phyloP scores from a whole-genome alignment of 345 rosid genomes.

The Mercurialis annua region DNA sequence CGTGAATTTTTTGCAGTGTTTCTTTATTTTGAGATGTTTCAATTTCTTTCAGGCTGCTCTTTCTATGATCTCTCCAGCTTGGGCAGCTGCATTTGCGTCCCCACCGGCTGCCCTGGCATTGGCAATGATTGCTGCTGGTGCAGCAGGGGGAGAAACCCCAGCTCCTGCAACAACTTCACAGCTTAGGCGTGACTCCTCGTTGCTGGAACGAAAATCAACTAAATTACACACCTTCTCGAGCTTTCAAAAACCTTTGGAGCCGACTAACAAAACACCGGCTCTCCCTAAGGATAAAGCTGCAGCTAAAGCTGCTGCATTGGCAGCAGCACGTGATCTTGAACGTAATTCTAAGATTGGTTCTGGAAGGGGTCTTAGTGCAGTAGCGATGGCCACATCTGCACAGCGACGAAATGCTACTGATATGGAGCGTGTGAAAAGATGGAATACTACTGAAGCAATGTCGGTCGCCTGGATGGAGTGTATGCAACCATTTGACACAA shows the following conservation, averaged over 20 bases:
- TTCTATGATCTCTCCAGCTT: constrained; percentile 86
- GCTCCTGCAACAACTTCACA: constrained; percentile 59
- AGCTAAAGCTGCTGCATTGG: constrained; percentile 98
- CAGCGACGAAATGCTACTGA: constrained; percentile 87
- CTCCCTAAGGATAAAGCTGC: constrained; percentile 91
- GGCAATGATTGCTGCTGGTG: constrained; percentile 99
- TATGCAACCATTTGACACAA: constrained; percentile 85
- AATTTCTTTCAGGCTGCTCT: constrained; percentile 71
- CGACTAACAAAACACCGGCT: constrained; percentile 50
- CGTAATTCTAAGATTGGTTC: constrained; percentile 97
- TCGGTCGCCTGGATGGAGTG: constrained; percentile 99
- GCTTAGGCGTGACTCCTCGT: constrained; percentile 77
- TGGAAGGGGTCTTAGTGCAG: constrained; percentile 98
- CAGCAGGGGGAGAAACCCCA: constrained; percentile 81
- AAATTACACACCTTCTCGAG: constrained; percentile 85
- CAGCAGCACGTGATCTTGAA: constrained; percentile 99
- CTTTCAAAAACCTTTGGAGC: constrained; percentile 79
- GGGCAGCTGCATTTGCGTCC: constrained; percentile 99
- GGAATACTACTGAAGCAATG: constrained; percentile 97
- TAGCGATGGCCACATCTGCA: constrained; percentile 99
- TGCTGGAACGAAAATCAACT: constrained; percentile 76
- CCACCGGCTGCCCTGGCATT: constrained; percentile 99
- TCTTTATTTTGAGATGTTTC: background rate
- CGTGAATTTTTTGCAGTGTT: background rate
- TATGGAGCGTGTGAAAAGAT: constrained; percentile 86